A percentile compares a stretch with the other conserved stretches of the same genome.
Evolutionary conservation across 1,284 basidiomycete species (phyloP).

Genomic region (Garcileccinum viscosum): DNA sequence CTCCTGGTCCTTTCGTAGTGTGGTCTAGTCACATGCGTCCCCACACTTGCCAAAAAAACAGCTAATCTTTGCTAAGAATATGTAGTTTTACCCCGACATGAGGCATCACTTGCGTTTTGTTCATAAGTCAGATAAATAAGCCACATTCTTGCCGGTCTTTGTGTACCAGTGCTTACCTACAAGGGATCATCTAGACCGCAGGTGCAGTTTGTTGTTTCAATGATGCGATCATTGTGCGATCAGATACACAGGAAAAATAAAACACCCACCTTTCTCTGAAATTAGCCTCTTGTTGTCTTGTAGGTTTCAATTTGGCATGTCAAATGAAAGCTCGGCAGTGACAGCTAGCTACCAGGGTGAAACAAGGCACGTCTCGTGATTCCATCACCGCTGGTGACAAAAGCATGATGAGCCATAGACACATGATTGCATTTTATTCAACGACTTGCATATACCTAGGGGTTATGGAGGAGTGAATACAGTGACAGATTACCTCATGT

Average conservation of each 20-base stretch:
- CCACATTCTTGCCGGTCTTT: too few relatives aligned
- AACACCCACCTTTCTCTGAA: background rate
- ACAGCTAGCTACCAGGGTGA: background rate
- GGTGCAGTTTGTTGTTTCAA: background rate
- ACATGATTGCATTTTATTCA: slow-evolving; percentile 23
- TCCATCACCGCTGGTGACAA: background rate
- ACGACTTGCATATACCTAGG: slow-evolving; percentile 26
- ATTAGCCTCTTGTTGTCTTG: background rate
- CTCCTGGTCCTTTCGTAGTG: background rate
- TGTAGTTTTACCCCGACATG: background rate
- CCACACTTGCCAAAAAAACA: background rate
- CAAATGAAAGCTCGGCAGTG: background rate
- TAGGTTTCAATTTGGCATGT: background rate
- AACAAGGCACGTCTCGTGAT: background rate
- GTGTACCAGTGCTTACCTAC: too few relatives aligned
- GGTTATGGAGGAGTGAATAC: slow-evolving; percentile 31
- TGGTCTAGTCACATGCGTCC: background rate
- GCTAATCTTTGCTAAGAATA: background rate
- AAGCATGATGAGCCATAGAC: slow-evolving; percentile 3
- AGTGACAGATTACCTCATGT: slow-evolving; percentile 33
- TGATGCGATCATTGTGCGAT: background rate
- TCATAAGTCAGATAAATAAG: background rate
- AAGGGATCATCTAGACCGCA: background rate
- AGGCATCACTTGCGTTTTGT: background rate
- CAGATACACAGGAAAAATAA: background rate